Conservation (phyloP, 2,329 filamentous ascomycete species). For the Raffaelea ambrosiae region DNA sequence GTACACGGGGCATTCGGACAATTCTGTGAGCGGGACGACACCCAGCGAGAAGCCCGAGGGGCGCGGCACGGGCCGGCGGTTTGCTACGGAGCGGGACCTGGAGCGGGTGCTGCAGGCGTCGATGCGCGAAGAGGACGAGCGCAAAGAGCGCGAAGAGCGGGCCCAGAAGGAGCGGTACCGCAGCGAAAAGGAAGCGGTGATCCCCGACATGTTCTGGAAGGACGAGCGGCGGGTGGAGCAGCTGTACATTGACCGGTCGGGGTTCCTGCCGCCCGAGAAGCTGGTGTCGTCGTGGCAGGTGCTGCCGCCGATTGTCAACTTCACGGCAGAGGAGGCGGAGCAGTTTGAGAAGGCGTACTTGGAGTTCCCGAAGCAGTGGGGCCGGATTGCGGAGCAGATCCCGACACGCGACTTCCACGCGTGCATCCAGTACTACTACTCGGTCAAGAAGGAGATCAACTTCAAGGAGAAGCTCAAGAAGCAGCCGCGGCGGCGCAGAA, state of each 20-base stretch:
- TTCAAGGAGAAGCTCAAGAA: constrained; percentile 69
- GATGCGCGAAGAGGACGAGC: constrained; percentile 60
- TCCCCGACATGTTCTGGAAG: constrained; percentile 62
- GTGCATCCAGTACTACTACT: constrained; percentile 81
- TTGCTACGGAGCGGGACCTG: constrained; percentile 64
- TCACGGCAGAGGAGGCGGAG: constrained; percentile 60
- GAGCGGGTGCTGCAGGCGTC: constrained; percentile 66
- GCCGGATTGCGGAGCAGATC: constrained; percentile 61
- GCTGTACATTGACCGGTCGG: constrained; percentile 57
- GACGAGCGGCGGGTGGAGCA: constrained; percentile 49
- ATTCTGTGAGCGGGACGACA: constrained; percentile 22
- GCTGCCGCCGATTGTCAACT: constrained; percentile 65
- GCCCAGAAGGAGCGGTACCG: constrained; percentile 62
- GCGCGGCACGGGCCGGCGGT: constrained; percentile 44
- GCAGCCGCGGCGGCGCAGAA: constrained; percentile 51
- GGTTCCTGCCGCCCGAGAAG: constrained; percentile 54
- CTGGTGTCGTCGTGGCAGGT: constrained; percentile 65
- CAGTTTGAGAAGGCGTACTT: constrained; percentile 68
- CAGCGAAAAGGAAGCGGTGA: constrained; percentile 66
- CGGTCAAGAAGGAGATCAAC: constrained; percentile 65
- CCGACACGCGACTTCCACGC: constrained; percentile 64
- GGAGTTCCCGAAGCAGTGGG: constrained; percentile 75
- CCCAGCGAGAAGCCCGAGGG: constrained; percentile 50
- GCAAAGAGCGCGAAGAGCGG: constrained; percentile 56
- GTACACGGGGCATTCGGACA: constrained; percentile 31